Percentiles rank a stretch among this genome's conserved stretches.
phyloP scores from a whole-genome alignment of 768 basidiomycete species.

The Tubosaeta brunneosetosa region DNA sequence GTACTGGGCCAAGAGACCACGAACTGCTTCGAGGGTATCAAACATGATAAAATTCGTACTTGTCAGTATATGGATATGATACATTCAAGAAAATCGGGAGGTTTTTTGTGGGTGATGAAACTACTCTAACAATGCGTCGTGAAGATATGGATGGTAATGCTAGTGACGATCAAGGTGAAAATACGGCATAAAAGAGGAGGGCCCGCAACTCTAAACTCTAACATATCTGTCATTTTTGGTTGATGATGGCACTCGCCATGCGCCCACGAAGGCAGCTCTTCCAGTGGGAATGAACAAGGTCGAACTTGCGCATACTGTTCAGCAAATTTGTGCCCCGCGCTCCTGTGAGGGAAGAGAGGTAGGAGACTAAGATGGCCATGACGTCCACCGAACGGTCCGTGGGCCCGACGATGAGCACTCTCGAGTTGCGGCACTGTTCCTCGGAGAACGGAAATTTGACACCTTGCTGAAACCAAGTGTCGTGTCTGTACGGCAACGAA shows the following conservation, averaged over 20 bases:
- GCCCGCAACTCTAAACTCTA: neutral
- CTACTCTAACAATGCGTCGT: neutral
- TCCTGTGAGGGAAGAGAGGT: conserved; percentile 21
- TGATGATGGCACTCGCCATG: neutral
- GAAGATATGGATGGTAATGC: neutral
- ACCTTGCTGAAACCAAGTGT: neutral
- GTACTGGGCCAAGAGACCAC: too few relatives aligned
- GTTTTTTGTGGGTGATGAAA: neutral
- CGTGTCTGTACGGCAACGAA: neutral
- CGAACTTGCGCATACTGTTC: neutral
- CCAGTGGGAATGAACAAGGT: neutral
- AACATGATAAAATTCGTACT: neutral
- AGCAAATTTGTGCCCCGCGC: neutral
- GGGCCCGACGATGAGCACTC: conserved; percentile 28
- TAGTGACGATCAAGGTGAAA: neutral
- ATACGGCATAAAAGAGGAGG: too few relatives aligned
- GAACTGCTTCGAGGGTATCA: too few relatives aligned
- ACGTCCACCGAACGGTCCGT: conserved; percentile 27
- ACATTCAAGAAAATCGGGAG: neutral
- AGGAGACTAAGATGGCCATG: conserved; percentile 24
- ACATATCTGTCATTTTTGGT: neutral
- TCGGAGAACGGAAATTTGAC: neutral
- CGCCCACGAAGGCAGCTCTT: neutral
- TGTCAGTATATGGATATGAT: neutral
- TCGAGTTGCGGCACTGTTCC: conserved; percentile 2